Base-by-base conservation (phyloP, 495 filamentous ascomycete genomes). In the Gamarada debralockiae region DNA sequence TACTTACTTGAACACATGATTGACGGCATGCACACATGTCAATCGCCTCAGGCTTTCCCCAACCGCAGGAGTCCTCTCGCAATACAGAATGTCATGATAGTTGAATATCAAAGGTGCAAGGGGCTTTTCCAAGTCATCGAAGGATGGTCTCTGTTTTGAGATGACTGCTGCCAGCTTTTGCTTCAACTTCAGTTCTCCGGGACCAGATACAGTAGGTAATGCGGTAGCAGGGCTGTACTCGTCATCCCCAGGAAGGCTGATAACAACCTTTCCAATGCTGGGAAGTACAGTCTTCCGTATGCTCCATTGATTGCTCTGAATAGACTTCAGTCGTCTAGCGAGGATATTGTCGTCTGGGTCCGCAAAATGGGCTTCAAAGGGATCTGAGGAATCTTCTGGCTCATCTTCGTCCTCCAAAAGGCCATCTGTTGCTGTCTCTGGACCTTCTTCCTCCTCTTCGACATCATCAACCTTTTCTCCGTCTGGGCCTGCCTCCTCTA, bases 51-150 rank as follows among this genome's bases (percentile, higher is more conserved):
- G 64, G 21, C 75, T 76, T 13, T 79, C 74, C 0, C 85, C 76
- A 58, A 89, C 87, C 3, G 74, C 69, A 2, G 81, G 56, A 3
- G 77, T 85, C 25, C 92, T 78, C n/a, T 78, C 79, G 44, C 83
- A 84, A 65, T 86, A 92, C 10, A 96, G 69, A 13, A 95, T 52
- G 64, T 97, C 92, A 39, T 84, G 78, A 65, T 97, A 95, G 57
- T 83, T 79, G 64, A 95, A 88, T 2, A 88, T 70, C 38, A 77
- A 67, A 0, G 81, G 83, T 23, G 68, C 80, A 52, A 81, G 52
- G 8, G 69, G 66, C 57, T 75, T 70, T 56, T 87, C 78, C 1
- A 77, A 48, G 12, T 64, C 58, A 50, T 78, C 67, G 37, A 85
- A 80, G 15, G 22, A 15, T 7, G 53, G 42, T 18, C 36, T 22